phyloP scores from a whole-genome alignment of 352 stramenopile species.

The Halophytophthora polymorphica region DNA sequence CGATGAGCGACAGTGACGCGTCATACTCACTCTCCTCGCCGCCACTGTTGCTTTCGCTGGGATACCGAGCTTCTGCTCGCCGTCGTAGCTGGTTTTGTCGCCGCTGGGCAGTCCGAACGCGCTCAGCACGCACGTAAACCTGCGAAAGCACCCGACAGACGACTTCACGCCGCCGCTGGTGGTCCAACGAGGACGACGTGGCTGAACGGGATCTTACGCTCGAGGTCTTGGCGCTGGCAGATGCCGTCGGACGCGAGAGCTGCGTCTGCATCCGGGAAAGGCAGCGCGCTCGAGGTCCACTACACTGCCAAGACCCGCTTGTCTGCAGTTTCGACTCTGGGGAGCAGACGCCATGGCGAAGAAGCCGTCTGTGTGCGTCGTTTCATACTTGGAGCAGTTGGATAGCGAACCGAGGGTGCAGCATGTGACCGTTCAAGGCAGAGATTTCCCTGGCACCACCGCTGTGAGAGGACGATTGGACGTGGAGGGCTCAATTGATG shows the following conservation, averaged over 20 bases:
- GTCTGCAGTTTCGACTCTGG: background rate
- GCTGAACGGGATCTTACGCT: background rate
- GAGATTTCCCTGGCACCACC: background rate
- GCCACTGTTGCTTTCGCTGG: background rate
- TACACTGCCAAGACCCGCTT: background rate
- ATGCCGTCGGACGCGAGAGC: background rate
- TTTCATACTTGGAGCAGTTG: background rate
- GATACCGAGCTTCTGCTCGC: background rate
- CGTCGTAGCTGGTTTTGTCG: conserved; percentile 4
- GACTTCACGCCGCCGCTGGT: conserved; percentile 14
- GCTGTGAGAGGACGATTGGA: too few species aligned
- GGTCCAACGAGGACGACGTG: conserved; percentile 4
- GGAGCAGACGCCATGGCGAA: conserved; percentile 3
- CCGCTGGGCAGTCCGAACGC: conserved; percentile 12
- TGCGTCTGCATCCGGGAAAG: conserved; percentile 9
- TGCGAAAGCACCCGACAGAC: conserved; percentile 41
- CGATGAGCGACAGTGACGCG: conserved; percentile 47
- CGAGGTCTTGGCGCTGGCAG: too few species aligned
- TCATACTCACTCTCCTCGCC: background rate
- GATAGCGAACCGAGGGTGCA: background rate
- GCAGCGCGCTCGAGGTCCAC: too few species aligned
- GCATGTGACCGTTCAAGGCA: background rate
- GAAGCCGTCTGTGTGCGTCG: too few species aligned
- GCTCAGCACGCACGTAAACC: conserved; percentile 40
- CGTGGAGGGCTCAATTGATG: conserved; percentile 11